Evolutionary conservation across 352 stramenopile species (phyloP), one percentile per base, ranked within the genome.

Genomic region (Globisporangium uncinulatum): DNA sequence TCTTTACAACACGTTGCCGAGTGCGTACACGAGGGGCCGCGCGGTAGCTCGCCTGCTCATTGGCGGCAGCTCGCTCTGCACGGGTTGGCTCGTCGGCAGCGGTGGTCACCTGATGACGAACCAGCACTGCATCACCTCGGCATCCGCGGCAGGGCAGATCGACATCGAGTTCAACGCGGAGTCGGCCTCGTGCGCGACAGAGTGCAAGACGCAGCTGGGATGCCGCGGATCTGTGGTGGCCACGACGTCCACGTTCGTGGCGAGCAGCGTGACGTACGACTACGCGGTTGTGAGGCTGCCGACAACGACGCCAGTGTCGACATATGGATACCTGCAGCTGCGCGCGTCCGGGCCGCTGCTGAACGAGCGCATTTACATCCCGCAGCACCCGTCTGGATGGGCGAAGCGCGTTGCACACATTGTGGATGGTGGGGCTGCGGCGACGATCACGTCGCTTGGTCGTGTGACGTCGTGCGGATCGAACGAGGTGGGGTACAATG

Each of bases 61-160:
- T 44, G 70, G 78, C 46, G 75, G 75, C 17, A 62, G 58, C 2
- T 67, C 58, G 42, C 41, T 84, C 49, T 90, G 79, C 59, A 88
- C 79, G 3, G 79, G 79, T 8, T 90, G 76, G 69, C 74, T 90
- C 17, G 64, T 47, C 31, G 80, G 76, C 15, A 86, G 65, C 44
- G 68, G 83, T 32, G 74, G 74, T 1, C 77, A 92, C 57, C 20
- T 92, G n/a, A 70, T 89, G 61, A 89, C 81, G 10, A 89, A 89
- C 66, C 59, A 80, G n/a, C 78, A 91, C 62, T 91, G 76, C 57
- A 86, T 86, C 42, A 52, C 70, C 15, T 24, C 63, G 20, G 49
- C 65, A 37, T 57, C 62, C 1, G 57, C 63, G 50, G 73, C 67
- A 0, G 51, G 60, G 0, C 54, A 54, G 19, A 79, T 67, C 9